These are phyloP conservation scores for Linaria vulgaris DNA, from an alignment of 257 asterid species.

Conservation along the genomic window DNA sequence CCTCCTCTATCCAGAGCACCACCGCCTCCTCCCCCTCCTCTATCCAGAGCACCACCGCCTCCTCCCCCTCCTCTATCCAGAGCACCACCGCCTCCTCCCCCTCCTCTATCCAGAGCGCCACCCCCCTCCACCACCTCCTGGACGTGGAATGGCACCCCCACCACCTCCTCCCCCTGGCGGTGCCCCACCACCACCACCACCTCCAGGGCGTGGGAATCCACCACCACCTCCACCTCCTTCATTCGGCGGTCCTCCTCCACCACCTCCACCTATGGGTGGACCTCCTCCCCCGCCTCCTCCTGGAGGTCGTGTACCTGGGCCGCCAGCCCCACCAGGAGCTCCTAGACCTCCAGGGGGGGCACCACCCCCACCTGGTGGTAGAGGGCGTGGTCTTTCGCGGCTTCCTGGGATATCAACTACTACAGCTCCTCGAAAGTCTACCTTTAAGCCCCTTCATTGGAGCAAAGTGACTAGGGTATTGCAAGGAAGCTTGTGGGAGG, in stretches of 20 bases:
- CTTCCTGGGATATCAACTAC: slow-evolving; percentile 43
- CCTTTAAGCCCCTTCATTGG: slow-evolving; percentile 96
- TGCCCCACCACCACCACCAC: slow-evolving; percentile 1
- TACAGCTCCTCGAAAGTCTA: slow-evolving; percentile 70
- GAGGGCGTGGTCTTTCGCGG: slow-evolving; percentile 78
- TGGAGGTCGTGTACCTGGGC: slow-evolving; percentile 33
- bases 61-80: slow-evolving; percentile 49
- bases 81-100: slow-evolving; percentile 42
- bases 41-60: slow-evolving; percentile 38
- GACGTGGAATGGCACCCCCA: slow-evolving; percentile 45
- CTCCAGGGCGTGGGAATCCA: not conserved
- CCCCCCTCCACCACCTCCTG: slow-evolving; percentile 18
- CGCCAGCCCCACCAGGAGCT: slow-evolving; percentile 74
- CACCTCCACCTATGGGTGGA: slow-evolving; percentile 23
- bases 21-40: slow-evolving; percentile 48
- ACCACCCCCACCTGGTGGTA: slow-evolving; percentile 61
- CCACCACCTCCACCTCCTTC: slow-evolving; percentile 7
- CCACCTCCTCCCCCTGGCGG: slow-evolving; percentile 29
- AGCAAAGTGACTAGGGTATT: slow-evolving; percentile 97
- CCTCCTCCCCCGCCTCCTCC: slow-evolving; percentile 31
- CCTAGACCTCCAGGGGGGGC: slow-evolving; percentile 68
- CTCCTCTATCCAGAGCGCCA: slow-evolving; percentile 11
- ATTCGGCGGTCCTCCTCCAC: slow-evolving; percentile 8
- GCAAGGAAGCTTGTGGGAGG: slow-evolving; percentile 99
- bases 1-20: slow-evolving; percentile 53